These are phyloP conservation scores for Phytophthora palmivora DNA, from an alignment of 352 stramenopile genomes.

Conservation along the genomic window DNA sequence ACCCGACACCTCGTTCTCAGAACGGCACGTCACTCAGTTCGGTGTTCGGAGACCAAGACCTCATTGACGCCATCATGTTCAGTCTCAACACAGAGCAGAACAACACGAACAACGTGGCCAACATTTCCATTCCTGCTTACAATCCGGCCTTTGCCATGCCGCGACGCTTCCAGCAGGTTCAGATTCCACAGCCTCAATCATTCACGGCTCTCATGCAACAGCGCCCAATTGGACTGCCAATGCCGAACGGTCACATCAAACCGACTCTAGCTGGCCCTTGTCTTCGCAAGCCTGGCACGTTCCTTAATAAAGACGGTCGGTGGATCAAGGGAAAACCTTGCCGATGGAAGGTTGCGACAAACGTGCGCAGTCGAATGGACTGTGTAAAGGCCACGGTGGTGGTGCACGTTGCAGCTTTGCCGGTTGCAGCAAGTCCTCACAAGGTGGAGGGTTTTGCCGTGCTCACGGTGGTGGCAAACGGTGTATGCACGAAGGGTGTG, in stretches of 20 bases:
- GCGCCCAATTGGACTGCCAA: slow-evolving; percentile 15
- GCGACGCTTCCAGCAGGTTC: slow-evolving; percentile 22
- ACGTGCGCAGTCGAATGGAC: slow-evolving; percentile 78
- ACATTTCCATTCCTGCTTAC: slow-evolving; percentile 11
- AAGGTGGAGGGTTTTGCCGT: slow-evolving; percentile 77
- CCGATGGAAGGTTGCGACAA: slow-evolving; percentile 78
- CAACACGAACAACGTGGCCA: background rate
- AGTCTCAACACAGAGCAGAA: slow-evolving; percentile 66
- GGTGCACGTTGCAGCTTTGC: slow-evolving; percentile 77
- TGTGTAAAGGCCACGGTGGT: slow-evolving; percentile 85
- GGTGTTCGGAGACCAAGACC: slow-evolving; percentile 79
- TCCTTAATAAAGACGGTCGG: slow-evolving; percentile 88
- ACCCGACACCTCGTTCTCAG: slow-evolving; percentile 27
- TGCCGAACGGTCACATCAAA: slow-evolving; percentile 27
- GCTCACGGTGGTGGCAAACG: slow-evolving; percentile 85
- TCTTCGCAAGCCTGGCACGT: slow-evolving; percentile 79
- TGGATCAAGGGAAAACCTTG: slow-evolving; percentile 90
- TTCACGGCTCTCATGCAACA: slow-evolving; percentile 45
- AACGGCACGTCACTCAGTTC: slow-evolving; percentile 66
- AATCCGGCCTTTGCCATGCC: slow-evolving; percentile 27
- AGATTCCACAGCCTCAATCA: slow-evolving; percentile 23
- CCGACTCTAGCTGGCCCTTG: slow-evolving; percentile 45
- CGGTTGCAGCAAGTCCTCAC: slow-evolving; percentile 80
- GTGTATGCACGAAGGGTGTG: slow-evolving; percentile 73
- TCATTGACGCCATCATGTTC: slow-evolving; percentile 83